Conservation (phyloP, 2,329 filamentous ascomycete species). For the Neonectria coccinea region DNA sequence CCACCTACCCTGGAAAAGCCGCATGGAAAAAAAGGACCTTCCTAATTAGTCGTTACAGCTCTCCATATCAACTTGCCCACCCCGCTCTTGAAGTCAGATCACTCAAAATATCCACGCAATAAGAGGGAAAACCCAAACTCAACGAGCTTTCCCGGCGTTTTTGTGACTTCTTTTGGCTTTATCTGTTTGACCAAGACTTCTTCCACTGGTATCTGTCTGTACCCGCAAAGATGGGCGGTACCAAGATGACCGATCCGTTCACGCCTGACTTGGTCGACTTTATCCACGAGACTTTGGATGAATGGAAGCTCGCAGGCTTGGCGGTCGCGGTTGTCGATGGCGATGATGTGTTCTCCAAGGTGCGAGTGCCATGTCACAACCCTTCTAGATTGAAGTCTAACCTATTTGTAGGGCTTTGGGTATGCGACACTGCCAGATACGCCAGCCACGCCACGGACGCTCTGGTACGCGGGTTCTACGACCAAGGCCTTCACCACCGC, state of each 20-base stretch:
- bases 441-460: conserved; percentile 58
- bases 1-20: background rate
- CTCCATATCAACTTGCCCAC: background rate
- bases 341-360: conserved; percentile 40
- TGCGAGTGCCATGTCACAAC: conserved; percentile 2
- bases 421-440: conserved; percentile 50
- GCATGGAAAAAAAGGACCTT: background rate
- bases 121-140: background rate
- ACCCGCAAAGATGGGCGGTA: background rate
- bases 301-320: conserved; percentile 46
- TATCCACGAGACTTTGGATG: conserved; percentile 25
- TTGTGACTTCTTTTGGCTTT: background rate
- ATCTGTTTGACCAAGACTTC: background rate
- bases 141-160: too few species aligned
- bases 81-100: background rate
- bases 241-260: background rate
- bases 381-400: background rate
- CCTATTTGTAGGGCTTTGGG: conserved; percentile 43
- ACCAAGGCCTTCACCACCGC: conserved; percentile 67
- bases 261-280: background rate
- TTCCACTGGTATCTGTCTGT: background rate
- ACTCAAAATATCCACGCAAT: background rate
- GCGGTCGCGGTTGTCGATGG: conserved; percentile 45
- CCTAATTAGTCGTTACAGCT: background rate
- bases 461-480: conserved; percentile 67